phyloP scores from a whole-genome alignment of 805 yeast genomes.

The Candida sithepensis region DNA sequence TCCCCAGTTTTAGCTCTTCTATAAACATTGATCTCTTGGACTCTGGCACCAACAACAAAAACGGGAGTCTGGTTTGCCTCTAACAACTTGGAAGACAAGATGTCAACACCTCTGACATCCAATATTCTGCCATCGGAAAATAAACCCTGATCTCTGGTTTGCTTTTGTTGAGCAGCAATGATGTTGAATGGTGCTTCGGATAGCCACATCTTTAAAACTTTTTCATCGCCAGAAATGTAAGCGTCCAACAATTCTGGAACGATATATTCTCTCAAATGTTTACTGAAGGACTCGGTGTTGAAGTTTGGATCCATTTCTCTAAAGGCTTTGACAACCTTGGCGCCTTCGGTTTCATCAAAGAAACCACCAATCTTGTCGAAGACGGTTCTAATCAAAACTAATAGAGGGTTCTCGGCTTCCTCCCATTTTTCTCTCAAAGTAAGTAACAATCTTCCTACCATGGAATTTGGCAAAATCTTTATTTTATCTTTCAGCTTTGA shows the following conservation, averaged over 20 bases:
- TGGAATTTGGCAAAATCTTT: constrained; percentile 61
- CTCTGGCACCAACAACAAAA: constrained; percentile 89
- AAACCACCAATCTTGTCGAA: constrained; percentile 79
- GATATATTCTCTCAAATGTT: constrained; percentile 84
- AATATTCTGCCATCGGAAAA: constrained; percentile 88
- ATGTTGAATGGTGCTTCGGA: constrained; percentile 96
- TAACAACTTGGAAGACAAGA: constrained; percentile 79
- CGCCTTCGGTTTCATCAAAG: constrained; percentile 95
- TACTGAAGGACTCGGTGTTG: constrained; percentile 71
- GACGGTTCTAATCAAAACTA: constrained; percentile 75
- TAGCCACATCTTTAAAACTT: constrained; percentile 81
- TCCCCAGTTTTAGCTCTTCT: constrained; percentile 90
- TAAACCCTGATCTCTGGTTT: constrained; percentile 83
- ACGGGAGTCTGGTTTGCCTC: constrained; percentile 94
- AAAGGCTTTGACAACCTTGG: constrained; percentile 83
- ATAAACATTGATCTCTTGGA: constrained; percentile 90
- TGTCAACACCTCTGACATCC: constrained; percentile 93
- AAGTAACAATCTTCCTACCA: constrained; percentile 62
- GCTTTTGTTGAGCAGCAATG: constrained; percentile 90
- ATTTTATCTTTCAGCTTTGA: constrained; percentile 48
- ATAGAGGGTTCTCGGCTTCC: constrained; percentile 89
- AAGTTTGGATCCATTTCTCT: constrained; percentile 88
- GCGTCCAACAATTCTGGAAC: constrained; percentile 96
- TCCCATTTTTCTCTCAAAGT: constrained; percentile 75
- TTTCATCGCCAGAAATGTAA: constrained; percentile 85